Evolutionary conservation across 352 stramenopile species (phyloP), one percentile per base, ranked within the genome.

Genomic region (Phytophthora kernoviae): DNA sequence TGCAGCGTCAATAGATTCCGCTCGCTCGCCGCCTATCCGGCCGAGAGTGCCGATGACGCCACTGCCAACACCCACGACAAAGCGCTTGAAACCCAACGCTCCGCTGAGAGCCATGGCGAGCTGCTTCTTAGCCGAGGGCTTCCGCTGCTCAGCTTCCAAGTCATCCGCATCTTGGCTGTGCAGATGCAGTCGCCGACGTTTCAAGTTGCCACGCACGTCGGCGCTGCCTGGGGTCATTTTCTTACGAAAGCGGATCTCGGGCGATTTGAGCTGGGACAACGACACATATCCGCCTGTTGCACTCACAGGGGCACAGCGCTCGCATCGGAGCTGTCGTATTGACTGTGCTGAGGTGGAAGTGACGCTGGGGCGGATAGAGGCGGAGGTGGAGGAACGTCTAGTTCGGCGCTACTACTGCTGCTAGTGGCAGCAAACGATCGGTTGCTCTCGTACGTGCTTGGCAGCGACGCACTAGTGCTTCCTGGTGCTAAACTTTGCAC

Each of bases 171-270:
- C 62, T 24, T 68, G 55, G 45, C 62, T 81, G 30, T 74, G 58
- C 5, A 80, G 75, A 51, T 74, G 66, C 45, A 88, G 49, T 15
- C 77, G 70, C 10, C 81, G 58, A 5, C 81, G 81, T 56, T 90
- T 90, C 56, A 77, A 80, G 64, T 85, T 68, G 9, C 78, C 77
- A 18, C 74, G 76, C n/a, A 55, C 64, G 58, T 86, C 62, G n/a
- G 56, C 70, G 11, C 54, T 44, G 47, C 61, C 65, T 6, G 65
- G 65, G 5, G 67, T 39, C 50, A 70, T 42, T 32, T 86, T 79
- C 51, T 76, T 84, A 8, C 65, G 58, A 64, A 92, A 92, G 51
- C 80, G 81, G 54, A 92, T 90, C 63, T 92, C 75, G 9, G 81
- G 83, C 46, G 83, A 92, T 51, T 83, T 79, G 41, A 92, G 65